These are phyloP conservation scores for Macrophomina tecta DNA, from an alignment of 2,329 filamentous ascomycete genomes.

Conservation along the genomic window DNA sequence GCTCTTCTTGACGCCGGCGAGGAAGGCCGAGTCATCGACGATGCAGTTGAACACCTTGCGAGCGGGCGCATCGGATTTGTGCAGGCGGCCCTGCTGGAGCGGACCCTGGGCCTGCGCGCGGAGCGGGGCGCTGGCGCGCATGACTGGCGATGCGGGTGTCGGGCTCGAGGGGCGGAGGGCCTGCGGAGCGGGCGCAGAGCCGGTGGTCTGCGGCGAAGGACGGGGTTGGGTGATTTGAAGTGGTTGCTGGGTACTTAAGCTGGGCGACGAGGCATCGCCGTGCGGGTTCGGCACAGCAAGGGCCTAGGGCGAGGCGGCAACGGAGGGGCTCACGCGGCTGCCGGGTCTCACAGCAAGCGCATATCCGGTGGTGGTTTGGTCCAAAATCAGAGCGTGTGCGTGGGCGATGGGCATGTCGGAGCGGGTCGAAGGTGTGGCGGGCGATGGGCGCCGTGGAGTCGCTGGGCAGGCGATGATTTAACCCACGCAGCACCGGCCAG, in stretches of 20 bases:
- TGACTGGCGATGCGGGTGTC: conserved; percentile 3
- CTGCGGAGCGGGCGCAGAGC: background rate
- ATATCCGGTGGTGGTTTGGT: conserved; percentile 16
- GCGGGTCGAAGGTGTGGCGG: conserved; percentile 23
- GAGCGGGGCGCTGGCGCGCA: conserved; percentile 28
- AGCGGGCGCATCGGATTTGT: conserved; percentile 30
- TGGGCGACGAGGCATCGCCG: conserved; percentile 27
- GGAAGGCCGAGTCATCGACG: conserved; percentile 58
- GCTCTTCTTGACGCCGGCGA: conserved; percentile 58
- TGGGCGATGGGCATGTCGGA: conserved; percentile 25
- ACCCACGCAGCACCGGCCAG: conserved; percentile 8
- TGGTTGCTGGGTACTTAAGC: conserved; percentile 24
- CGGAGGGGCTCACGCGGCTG: conserved; percentile 23
- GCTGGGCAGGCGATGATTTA: conserved; percentile 25
- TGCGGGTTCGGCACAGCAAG: conserved; percentile 26
- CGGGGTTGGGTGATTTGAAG: conserved; percentile 1
- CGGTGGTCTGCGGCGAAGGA: conserved; percentile 4
- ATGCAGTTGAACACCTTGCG: conserved; percentile 62
- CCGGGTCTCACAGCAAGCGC: conserved; percentile 24
- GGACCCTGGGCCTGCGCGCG: conserved; percentile 21
- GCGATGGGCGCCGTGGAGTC: conserved; percentile 12
- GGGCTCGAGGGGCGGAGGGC: conserved; percentile 1
- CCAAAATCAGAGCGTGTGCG: conserved; percentile 14
- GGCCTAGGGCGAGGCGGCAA: conserved; percentile 22
- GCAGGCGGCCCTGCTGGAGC: conserved; percentile 21